Percentiles rank a stretch among this genome's conserved stretches.
Evolutionary conservation across 257 asterid species (phyloP).

Genomic region (Knoxia roxburghii): DNA sequence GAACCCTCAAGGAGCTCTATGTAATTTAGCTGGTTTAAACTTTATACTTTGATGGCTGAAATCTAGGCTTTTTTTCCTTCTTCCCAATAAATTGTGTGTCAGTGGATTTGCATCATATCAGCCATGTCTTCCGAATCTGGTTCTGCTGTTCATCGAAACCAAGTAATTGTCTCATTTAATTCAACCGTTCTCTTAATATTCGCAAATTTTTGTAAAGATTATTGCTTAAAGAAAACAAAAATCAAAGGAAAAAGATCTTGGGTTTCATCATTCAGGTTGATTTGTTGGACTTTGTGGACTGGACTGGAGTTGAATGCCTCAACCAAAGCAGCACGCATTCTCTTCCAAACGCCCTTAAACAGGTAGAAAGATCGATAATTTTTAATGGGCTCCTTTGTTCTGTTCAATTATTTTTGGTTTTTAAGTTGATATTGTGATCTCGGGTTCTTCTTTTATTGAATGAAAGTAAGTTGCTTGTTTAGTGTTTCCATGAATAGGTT

Average conservation of each 20-base stretch:
- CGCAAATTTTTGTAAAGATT: not conserved
- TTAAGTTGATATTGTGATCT: not conserved
- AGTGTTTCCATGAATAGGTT: not conserved
- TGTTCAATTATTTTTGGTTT: not conserved
- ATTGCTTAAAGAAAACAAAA: not conserved
- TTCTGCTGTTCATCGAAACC: conserved; percentile 44
- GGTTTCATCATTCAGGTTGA: conserved; percentile 45
- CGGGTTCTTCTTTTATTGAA: not conserved
- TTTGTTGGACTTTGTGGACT: conserved; percentile 67
- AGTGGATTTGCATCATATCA: conserved; percentile 2
- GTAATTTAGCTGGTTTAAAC: too few relatives aligned
- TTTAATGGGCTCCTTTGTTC: not conserved
- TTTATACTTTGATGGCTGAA: too few relatives aligned
- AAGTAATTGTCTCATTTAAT: conserved; percentile 29
- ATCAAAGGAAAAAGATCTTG: not conserved
- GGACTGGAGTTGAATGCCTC: conserved; percentile 83
- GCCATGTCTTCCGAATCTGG: conserved; percentile 71
- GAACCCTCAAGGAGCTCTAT: too few relatives aligned
- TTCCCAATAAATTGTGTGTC: not conserved
- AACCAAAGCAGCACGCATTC: conserved; percentile 54
- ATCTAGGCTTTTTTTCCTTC: conserved; percentile 1
- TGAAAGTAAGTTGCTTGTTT: not conserved
- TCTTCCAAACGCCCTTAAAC: conserved; percentile 66
- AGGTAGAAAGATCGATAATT: conserved; percentile 26
- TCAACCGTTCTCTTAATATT: not conserved